A percentile compares a stretch with the other conserved stretches of the same genome.
phyloP scores from a whole-genome alignment of 768 basidiomycete genomes.

The Boletus sensibilis region DNA sequence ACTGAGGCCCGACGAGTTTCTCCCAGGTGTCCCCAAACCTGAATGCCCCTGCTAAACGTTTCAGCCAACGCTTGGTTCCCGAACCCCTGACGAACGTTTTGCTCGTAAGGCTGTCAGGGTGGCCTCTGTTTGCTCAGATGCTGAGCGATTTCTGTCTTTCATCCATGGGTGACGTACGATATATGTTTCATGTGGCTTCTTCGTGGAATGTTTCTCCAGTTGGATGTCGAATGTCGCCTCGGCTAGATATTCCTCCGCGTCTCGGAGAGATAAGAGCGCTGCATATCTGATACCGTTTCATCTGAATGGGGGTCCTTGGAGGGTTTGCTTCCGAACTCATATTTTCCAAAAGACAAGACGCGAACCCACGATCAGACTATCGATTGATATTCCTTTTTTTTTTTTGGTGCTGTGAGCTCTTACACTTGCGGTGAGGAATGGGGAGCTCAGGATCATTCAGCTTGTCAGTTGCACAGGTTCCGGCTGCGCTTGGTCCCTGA shows the following conservation, averaged over 20 bases:
- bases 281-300: conserved; percentile 5
- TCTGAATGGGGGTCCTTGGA: neutral
- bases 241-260: neutral
- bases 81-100: neutral
- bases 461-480: neutral
- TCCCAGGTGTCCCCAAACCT: neutral
- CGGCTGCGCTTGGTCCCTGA: neutral
- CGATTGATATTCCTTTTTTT: neutral
- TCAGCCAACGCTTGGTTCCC: neutral
- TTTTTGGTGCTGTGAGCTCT: neutral
- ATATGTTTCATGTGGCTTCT: neutral
- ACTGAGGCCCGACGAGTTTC: neutral
- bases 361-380: neutral
- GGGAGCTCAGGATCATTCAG: neutral
- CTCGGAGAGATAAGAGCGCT: neutral
- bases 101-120: neutral
- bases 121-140: neutral
- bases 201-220: neutral
- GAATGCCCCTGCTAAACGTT: neutral
- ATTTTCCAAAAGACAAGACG: neutral
- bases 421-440: neutral
- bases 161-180: neutral
- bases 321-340: neutral
- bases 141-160: neutral
- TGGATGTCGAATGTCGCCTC: neutral